phyloP scores from a whole-genome alignment of 2,329 filamentous ascomycete genomes.

The Periconia sp. region DNA sequence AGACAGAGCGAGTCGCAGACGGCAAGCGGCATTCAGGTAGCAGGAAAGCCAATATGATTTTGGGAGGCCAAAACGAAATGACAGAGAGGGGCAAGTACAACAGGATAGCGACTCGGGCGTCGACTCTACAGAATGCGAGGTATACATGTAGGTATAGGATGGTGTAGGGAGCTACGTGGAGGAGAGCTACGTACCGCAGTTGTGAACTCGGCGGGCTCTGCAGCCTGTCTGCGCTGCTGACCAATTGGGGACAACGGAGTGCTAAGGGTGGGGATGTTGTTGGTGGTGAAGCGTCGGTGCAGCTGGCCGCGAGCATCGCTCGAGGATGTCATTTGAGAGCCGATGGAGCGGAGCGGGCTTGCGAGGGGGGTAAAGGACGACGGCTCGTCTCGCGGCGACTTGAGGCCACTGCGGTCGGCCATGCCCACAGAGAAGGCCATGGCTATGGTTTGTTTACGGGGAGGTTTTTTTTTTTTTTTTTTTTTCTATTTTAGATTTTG shows the following conservation, averaged over 20 bases:
- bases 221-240: slow-evolving; percentile 56
- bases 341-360: slow-evolving; percentile 67
- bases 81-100: neutral
- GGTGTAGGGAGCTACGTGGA: neutral
- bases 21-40: too few relatives aligned
- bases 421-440: slow-evolving; percentile 68
- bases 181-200: slow-evolving; percentile 53
- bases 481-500: neutral
- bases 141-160: neutral
- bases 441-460: slow-evolving; percentile 10
- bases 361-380: slow-evolving; percentile 66
- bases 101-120: neutral
- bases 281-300: slow-evolving; percentile 91
- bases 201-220: slow-evolving; percentile 57
- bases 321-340: slow-evolving; percentile 54
- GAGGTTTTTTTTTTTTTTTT: neutral
- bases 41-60: too few relatives aligned
- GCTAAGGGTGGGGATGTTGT: slow-evolving; percentile 75
- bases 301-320: slow-evolving; percentile 75
- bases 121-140: too few relatives aligned
- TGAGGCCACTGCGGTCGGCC: slow-evolving; percentile 74
- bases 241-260: slow-evolving; percentile 65
- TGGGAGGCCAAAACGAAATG: too few relatives aligned
- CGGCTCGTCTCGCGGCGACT: slow-evolving; percentile 70
- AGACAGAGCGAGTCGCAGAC: too few relatives aligned